These are phyloP conservation scores for Hansenula anomala DNA, from an alignment of 1,139 yeast species.

Conservation along the genomic window DNA sequence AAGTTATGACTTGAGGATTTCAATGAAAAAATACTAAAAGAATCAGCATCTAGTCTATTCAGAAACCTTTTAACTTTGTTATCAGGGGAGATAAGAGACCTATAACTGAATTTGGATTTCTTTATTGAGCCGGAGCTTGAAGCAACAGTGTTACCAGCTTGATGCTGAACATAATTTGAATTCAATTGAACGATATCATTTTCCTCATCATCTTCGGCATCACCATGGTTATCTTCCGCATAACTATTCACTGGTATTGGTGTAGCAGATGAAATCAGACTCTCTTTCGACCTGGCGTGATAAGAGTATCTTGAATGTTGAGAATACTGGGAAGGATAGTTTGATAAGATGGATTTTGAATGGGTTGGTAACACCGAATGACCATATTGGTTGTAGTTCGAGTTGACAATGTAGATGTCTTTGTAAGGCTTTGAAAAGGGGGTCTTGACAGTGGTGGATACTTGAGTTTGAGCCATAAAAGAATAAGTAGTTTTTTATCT, in stretches of 20 bases:
- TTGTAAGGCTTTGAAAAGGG: slow-evolving; percentile 1
- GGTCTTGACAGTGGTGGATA: not conserved
- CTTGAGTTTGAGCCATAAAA: slow-evolving; percentile 2
- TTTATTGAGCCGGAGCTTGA: slow-evolving; percentile 1
- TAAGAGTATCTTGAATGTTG: not conserved
- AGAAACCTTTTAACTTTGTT: slow-evolving; percentile 19
- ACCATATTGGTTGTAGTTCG: slow-evolving; percentile 21
- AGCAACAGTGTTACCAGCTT: too few relatives aligned
- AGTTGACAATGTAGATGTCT: slow-evolving; percentile 20
- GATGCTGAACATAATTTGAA: not conserved
- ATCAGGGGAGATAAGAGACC: slow-evolving; percentile 14
- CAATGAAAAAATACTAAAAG: slow-evolving; percentile 16
- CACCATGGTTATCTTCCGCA: not conserved
- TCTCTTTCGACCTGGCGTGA: not conserved
- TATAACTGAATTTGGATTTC: slow-evolving; percentile 16
- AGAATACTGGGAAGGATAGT: slow-evolving; percentile 1
- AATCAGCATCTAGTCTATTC: slow-evolving; percentile 17
- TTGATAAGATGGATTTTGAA: slow-evolving; percentile 3
- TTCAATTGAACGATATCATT: not conserved
- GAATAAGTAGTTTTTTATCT: too few relatives aligned
- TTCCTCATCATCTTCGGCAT: slow-evolving; percentile 1
- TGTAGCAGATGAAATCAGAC: too few relatives aligned
- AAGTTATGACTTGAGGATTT: slow-evolving; percentile 4
- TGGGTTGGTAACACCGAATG: slow-evolving; percentile 14
- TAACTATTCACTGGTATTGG: too few relatives aligned